phyloP scores from a whole-genome alignment of 1,284 basidiomycete genomes.

The Butyriboletus appendiculatus region DNA sequence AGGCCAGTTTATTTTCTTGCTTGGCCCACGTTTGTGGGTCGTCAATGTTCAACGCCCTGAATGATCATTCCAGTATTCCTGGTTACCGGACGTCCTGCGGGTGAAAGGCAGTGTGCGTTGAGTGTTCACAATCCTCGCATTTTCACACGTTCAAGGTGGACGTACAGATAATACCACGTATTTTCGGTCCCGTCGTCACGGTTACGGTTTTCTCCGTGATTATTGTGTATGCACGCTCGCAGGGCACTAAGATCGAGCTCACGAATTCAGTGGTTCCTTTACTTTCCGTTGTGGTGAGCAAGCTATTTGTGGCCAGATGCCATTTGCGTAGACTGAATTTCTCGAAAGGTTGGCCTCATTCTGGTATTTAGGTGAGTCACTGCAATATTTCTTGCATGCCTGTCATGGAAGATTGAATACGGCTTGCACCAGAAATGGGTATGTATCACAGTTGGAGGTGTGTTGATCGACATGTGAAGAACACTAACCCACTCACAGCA shows the following conservation, averaged over 20 bases:
- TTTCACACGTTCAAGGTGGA: constrained; percentile 5
- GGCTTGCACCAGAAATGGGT: constrained; percentile 29
- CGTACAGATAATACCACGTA: constrained; percentile 59
- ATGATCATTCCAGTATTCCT: constrained; percentile 65
- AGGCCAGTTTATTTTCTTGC: constrained; percentile 18
- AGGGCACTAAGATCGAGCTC: constrained; percentile 55
- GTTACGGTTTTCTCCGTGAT: constrained; percentile 74
- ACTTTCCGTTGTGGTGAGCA: constrained; percentile 84
- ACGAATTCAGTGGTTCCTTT: constrained; percentile 81
- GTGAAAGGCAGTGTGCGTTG: constrained; percentile 67
- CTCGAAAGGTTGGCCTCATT: constrained; percentile 64
- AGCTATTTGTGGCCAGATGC: constrained; percentile 2
- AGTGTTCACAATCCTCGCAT: constrained; percentile 1
- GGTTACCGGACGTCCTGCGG: constrained; percentile 85
- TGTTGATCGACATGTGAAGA: constrained; percentile 1
- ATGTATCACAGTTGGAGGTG: constrained; percentile 3
- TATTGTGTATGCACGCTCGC: constrained; percentile 58
- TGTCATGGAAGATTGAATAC: not conserved
- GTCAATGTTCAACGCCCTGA: not conserved
- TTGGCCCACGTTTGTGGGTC: not conserved
- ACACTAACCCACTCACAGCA: constrained; percentile 42
- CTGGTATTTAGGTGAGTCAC: constrained; percentile 70
- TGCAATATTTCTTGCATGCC: not conserved
- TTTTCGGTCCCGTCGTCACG: constrained; percentile 80
- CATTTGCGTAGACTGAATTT: constrained; percentile 1